Evolutionary conservation across 495 filamentous ascomycete species (phyloP).

Genomic region (Jackrogersella minutella): DNA sequence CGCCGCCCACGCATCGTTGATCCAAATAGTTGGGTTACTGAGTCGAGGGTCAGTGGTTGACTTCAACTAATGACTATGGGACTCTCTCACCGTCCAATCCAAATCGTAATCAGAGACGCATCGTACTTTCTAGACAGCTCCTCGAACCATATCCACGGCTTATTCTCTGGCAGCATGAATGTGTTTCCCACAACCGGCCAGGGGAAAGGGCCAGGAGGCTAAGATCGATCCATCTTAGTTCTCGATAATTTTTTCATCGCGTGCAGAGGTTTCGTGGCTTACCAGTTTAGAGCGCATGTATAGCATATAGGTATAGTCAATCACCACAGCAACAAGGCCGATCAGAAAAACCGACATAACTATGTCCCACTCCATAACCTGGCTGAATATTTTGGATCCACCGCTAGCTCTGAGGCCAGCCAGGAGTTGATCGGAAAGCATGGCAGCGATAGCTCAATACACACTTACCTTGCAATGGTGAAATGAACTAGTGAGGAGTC

Average conservation of each 20-base stretch:
- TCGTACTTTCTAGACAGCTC: conserved; percentile 61
- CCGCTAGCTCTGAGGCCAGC: conserved; percentile 15
- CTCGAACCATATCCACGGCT: conserved; percentile 73
- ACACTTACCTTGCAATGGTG: background rate
- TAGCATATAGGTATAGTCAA: conserved; percentile 61
- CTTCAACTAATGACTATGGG: background rate
- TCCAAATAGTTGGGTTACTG: conserved; percentile 71
- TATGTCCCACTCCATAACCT: conserved; percentile 29
- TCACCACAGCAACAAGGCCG: conserved; percentile 43
- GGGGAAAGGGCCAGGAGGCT: conserved; percentile 67
- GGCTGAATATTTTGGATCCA: conserved; percentile 14
- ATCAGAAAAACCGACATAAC: conserved; percentile 39
- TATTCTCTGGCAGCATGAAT: conserved; percentile 63
- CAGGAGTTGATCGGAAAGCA: conserved; percentile 39
- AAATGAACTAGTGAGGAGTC: background rate
- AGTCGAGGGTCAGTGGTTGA: background rate
- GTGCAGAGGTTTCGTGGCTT: conserved; percentile 1
- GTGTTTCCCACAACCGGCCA: conserved; percentile 64
- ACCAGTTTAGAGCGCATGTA: conserved; percentile 55
- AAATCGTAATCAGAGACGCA: conserved; percentile 66
- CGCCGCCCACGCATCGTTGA: conserved; percentile 69
- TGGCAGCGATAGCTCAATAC: background rate
- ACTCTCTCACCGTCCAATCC: conserved; percentile 61
- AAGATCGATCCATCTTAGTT: conserved; percentile 6
- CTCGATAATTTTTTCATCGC: background rate